Evolutionary conservation across 371 early-diverging fungal species (phyloP).

Genomic region (Mortierella sp.): DNA sequence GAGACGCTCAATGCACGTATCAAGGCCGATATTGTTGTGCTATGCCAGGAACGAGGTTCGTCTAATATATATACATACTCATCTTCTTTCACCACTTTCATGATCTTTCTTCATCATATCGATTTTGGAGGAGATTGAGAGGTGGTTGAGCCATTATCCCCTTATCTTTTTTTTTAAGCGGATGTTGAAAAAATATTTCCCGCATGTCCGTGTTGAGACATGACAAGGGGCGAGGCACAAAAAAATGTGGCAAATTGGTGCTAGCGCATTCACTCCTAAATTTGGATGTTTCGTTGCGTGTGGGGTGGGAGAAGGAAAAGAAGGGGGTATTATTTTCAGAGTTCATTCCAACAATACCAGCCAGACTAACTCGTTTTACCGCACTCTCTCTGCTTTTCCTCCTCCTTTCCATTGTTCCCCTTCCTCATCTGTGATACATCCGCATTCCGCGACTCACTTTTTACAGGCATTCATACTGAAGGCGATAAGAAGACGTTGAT

Average conservation of each 20-base stretch:
- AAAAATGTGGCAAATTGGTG: too few relatives aligned
- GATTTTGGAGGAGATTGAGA: too few relatives aligned
- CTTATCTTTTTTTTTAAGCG: neutral
- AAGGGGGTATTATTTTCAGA: neutral
- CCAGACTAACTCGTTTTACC: too few relatives aligned
- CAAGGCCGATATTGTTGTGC: slow-evolving; percentile 77
- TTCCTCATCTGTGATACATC: neutral
- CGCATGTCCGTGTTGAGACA: neutral
- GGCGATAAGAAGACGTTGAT: slow-evolving; percentile 74
- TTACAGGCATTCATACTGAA: slow-evolving; percentile 70
- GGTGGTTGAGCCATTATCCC: neutral
- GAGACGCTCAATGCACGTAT: slow-evolving; percentile 66
- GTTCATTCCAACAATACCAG: neutral
- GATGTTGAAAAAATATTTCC: neutral
- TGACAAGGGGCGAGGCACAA: too few relatives aligned
- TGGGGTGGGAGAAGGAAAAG: too few relatives aligned
- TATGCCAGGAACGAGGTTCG: slow-evolving; percentile 81
- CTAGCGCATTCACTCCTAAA: too few relatives aligned
- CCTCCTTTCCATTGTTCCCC: neutral
- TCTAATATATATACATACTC: neutral
- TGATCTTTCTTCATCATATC: neutral
- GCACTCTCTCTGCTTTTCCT: neutral
- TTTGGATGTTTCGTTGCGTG: too few relatives aligned
- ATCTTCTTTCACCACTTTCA: neutral
- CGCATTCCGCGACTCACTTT: neutral